Base-by-base conservation (phyloP, 176 grass and related monocot species). In the Paspalum vaginatum region DNA sequence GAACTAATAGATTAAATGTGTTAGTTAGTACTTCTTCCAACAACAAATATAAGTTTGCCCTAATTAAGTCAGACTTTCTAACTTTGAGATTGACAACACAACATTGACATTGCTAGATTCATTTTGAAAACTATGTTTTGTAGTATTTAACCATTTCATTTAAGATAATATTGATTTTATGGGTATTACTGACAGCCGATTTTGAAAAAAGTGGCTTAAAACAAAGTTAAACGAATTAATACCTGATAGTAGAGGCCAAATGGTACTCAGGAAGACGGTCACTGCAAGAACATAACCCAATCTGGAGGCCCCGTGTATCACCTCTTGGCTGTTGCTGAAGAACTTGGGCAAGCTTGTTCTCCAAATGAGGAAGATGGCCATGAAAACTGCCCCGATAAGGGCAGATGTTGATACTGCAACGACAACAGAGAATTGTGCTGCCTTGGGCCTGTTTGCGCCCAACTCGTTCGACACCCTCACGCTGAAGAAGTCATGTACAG, bases 391-490 rank as follows among this genome's bases (percentile, higher is more conserved):
- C 3, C 94, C 91, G 0, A 94, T 78, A 11, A 91, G 59, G 10
- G 69, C 32, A 2, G 94, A 94, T 7, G 87, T 97, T 2, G 40
- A 81, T 0, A 88, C 87, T 8, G 86, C 78, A 20, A 97, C 11
- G 8, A 78, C 25, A 22, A 94, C 89, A 0, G 91, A 43, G 49
- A 94, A 90, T 25, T 90, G 88, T 4, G 94, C 85, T 3, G 87
- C 84, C 82, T 68, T 88, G 0, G 91, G 79, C 25, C 67, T 85
- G 10, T 85, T 91, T 53, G 72, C 94, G 24, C 94, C 94, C 0
- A 97, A 89, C 73, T 90, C 91, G 60, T 97, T 97, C 0, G 94
- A 93, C 62, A 97, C 94, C 38, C 91, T 76, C 26, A 97, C 85
- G 57, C 94, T 97, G 41, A 81, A 84, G 8, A 15, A 12, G 0